These are phyloP conservation scores for Cadophora luteo-olivacea DNA, from an alignment of 2,329 filamentous ascomycete genomes.

Conservation along the genomic window DNA sequence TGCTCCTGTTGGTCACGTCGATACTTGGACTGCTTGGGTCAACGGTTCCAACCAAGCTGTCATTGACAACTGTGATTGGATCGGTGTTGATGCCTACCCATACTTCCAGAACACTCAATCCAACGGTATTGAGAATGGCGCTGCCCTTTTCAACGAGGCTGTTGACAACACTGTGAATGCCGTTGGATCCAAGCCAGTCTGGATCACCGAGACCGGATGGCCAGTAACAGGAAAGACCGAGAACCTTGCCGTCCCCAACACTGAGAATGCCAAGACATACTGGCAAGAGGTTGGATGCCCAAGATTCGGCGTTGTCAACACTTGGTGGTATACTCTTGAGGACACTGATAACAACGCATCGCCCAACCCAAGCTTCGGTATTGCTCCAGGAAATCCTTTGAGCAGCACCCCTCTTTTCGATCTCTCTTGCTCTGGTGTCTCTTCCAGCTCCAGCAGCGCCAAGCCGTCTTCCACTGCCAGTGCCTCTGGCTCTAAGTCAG, in stretches of 20 bases:
- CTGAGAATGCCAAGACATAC: constrained; percentile 76
- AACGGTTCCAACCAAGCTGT: constrained; percentile 76
- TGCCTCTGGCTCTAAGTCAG: not conserved
- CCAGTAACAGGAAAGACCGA: constrained; percentile 72
- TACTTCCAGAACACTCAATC: constrained; percentile 77
- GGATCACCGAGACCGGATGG: constrained; percentile 91
- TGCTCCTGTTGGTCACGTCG: constrained; percentile 78
- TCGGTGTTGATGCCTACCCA: constrained; percentile 84
- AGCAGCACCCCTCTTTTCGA: constrained; percentile 65
- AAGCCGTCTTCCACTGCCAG: constrained; percentile 30
- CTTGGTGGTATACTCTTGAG: constrained; percentile 81
- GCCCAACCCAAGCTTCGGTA: constrained; percentile 73
- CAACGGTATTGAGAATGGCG: constrained; percentile 70
- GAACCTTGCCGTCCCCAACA: constrained; percentile 67
- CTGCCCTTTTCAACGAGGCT: constrained; percentile 72
- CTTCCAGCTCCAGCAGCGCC: constrained; percentile 30
- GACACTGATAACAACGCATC: constrained; percentile 63
- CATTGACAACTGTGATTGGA: constrained; percentile 74
- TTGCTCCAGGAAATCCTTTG: constrained; percentile 61
- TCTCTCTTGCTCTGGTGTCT: constrained; percentile 59
- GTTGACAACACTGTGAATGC: constrained; percentile 64
- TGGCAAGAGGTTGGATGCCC: constrained; percentile 82
- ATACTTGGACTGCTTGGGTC: constrained; percentile 84
- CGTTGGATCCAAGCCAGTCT: constrained; percentile 73
- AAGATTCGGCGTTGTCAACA: constrained; percentile 67